Evolutionary conservation across 805 yeast species (phyloP).

Genomic region (Saccharomycopsis amapae): DNA sequence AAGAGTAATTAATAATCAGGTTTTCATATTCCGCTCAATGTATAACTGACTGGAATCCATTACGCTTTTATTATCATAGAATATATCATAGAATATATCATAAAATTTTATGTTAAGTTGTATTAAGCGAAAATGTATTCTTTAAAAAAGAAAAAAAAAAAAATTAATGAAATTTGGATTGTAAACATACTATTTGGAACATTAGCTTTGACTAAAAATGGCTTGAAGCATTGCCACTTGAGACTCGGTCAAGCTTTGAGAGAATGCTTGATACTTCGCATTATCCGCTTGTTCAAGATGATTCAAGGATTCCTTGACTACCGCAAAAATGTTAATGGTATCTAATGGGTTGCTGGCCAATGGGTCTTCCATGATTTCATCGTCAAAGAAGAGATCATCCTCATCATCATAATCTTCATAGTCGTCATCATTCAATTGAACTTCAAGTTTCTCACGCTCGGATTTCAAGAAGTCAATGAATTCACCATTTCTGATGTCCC

Average conservation of each 20-base stretch:
- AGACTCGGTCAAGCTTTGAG: constrained; percentile 27
- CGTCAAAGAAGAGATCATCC: constrained; percentile 37
- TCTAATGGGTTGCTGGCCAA: constrained; percentile 76
- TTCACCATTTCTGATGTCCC: constrained; percentile 4
- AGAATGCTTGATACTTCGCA: constrained; percentile 41
- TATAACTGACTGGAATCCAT: no score
- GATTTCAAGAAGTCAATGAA: constrained; percentile 8
- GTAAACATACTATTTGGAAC: not conserved
- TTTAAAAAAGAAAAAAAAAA: not conserved
- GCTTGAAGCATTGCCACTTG: constrained; percentile 11
- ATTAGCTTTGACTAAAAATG: not conserved
- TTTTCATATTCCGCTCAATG: no score
- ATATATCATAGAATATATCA: no score
- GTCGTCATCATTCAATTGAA: constrained; percentile 23
- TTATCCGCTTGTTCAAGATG: constrained; percentile 43
- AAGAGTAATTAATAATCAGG: no score
- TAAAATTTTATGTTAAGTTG: no score
- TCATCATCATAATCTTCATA: constrained; percentile 34
- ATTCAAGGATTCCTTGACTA: constrained; percentile 50
- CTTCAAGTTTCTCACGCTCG: constrained; percentile 6
- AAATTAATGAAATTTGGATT: not conserved
- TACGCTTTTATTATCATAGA: no score
- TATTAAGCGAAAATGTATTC: no score
- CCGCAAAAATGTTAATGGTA: constrained; percentile 59
- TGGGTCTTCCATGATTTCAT: constrained; percentile 77